phyloP scores from a whole-genome alignment of 306 rosid genomes.

The Amphicarpaea edgeworthii region DNA sequence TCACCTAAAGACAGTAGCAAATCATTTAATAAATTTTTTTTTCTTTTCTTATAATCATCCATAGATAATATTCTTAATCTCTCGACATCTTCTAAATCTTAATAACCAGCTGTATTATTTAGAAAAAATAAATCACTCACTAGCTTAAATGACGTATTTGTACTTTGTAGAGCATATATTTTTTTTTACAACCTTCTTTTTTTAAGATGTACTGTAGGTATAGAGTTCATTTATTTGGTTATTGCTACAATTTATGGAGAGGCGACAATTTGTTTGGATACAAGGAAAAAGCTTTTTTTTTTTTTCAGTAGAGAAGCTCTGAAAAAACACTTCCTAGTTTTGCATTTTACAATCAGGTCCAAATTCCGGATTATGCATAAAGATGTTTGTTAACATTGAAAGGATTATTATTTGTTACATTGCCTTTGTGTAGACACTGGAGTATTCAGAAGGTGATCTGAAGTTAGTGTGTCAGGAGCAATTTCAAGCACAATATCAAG shows the following conservation, averaged over 20 bases:
- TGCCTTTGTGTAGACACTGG: constrained; percentile 57
- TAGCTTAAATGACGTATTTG: constrained; percentile 12
- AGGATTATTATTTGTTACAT: constrained; percentile 23
- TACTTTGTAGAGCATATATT: neutral
- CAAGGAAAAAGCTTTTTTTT: too few relatives aligned
- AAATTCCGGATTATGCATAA: neutral
- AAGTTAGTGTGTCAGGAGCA: constrained; percentile 57
- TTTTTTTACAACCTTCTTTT: too few relatives aligned
- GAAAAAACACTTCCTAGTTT: too few relatives aligned
- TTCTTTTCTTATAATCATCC: neutral
- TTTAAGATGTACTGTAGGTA: neutral
- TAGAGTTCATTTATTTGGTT: constrained; percentile 25
- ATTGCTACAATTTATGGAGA: neutral
- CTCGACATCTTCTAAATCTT: constrained; percentile 18
- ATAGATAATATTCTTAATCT: constrained; percentile 14
- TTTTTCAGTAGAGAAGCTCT: too few relatives aligned
- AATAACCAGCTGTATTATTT: neutral
- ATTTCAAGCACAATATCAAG: constrained; percentile 55
- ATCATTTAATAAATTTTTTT: neutral
- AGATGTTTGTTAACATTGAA: constrained; percentile 9
- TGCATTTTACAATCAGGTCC: neutral
- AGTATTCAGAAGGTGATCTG: constrained; percentile 57
- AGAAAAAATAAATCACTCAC: neutral
- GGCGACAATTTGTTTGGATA: too few relatives aligned
- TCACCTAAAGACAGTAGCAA: constrained; percentile 7